A percentile compares a stretch with the other conserved stretches of the same genome.
Evolutionary conservation across 306 rosid species (phyloP).

Genomic region (Cucurbita moschata): DNA sequence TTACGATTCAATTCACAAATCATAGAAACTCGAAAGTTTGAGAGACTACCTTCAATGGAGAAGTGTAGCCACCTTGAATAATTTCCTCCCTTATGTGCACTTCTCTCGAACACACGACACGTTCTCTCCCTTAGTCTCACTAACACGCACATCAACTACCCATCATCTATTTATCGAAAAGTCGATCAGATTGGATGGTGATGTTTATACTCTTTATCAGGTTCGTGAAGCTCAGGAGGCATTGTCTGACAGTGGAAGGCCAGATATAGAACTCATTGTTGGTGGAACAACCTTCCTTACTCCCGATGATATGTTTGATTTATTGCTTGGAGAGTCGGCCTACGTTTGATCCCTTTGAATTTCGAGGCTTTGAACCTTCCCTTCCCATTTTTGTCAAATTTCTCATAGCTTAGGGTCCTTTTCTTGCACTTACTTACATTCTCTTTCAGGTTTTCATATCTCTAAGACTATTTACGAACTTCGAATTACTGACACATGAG

Average conservation of each 20-base stretch:
- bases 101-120: background rate
- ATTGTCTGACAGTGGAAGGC: constrained; percentile 68
- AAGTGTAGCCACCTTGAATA: background rate
- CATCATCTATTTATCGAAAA: background rate
- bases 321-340: constrained; percentile 51
- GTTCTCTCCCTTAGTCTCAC: background rate
- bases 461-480: too few relatives aligned
- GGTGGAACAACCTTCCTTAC: constrained; percentile 85
- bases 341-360: constrained; percentile 21
- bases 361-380: background rate
- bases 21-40: too few relatives aligned
- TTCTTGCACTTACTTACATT: background rate
- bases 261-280: constrained; percentile 66
- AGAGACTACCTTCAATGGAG: background rate
- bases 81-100: background rate
- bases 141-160: background rate
- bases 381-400: too few relatives aligned
- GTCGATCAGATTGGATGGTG: background rate
- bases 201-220: constrained; percentile 16
- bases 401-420: background rate
- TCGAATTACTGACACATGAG: background rate
- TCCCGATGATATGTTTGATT: constrained; percentile 62
- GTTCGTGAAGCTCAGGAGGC: constrained; percentile 84
- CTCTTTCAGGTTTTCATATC: background rate
- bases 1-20: too few relatives aligned